These are phyloP conservation scores for Lactarius sanguifluus DNA, from an alignment of 768 basidiomycete genomes.

Conservation along the genomic window DNA sequence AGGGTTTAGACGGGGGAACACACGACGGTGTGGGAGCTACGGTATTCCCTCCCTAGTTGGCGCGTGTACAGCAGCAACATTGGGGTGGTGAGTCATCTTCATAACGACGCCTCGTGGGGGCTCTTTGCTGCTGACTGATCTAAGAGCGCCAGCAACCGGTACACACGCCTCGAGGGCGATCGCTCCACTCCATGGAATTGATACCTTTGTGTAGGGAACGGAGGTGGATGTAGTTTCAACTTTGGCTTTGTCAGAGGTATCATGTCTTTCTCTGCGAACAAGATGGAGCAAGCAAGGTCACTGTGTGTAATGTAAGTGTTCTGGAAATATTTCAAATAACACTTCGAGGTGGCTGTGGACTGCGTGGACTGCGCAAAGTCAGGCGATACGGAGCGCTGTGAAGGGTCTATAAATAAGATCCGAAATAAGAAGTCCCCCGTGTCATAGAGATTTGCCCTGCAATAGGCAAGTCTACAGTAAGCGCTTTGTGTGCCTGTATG, in stretches of 20 bases:
- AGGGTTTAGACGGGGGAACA: background rate
- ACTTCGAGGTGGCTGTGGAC: background rate
- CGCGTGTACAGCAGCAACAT: background rate
- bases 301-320: background rate
- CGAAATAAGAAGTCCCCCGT: no score
- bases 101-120: background rate
- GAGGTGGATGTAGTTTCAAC: background rate
- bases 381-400: background rate
- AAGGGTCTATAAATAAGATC: no score
- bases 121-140: background rate
- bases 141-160: background rate
- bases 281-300: background rate
- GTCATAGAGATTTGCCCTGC: background rate
- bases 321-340: background rate
- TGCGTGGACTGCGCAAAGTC: background rate
- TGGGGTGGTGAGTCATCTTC: background rate
- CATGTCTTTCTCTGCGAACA: background rate
- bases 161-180: background rate
- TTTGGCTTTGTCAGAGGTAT: background rate
- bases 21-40: background rate
- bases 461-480: background rate
- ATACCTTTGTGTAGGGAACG: background rate
- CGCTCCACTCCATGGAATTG: background rate
- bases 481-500: background rate
- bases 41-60: background rate